These are phyloP conservation scores for Baorangia bicolor DNA, from an alignment of 768 basidiomycete genomes.

Conservation along the genomic window DNA sequence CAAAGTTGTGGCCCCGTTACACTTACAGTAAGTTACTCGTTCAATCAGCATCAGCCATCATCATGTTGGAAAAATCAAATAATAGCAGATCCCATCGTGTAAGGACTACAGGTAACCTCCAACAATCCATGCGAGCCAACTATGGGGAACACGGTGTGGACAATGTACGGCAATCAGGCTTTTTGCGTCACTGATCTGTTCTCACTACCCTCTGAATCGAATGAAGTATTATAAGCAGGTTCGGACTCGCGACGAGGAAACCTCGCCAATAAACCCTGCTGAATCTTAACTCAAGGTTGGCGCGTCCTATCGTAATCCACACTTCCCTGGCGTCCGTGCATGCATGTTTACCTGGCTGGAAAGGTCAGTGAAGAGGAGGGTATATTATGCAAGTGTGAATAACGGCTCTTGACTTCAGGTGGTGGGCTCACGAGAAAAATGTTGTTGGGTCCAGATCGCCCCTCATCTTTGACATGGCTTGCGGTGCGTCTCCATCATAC, in stretches of 20 bases:
- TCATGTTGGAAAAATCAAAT: slow-evolving; percentile 5
- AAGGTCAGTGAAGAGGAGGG: slow-evolving; percentile 33
- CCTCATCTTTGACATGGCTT: slow-evolving; percentile 31
- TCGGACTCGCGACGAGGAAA: not conserved
- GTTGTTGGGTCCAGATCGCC: slow-evolving; percentile 14
- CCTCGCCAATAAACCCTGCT: not conserved
- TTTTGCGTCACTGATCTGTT: not conserved
- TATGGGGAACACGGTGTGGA: slow-evolving; percentile 57
- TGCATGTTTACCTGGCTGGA: slow-evolving; percentile 55
- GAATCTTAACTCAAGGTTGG: slow-evolving; percentile 42
- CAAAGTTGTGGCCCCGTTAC: no score
- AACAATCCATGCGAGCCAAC: slow-evolving; percentile 50
- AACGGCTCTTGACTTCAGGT: slow-evolving; percentile 19
- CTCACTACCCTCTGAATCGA: slow-evolving; percentile 4
- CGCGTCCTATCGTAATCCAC: slow-evolving; percentile 70
- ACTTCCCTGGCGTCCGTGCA: slow-evolving; percentile 63
- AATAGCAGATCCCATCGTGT: slow-evolving; percentile 26
- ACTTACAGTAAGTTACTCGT: no score
- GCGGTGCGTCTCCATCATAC: slow-evolving; percentile 18
- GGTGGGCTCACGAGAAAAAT: slow-evolving; percentile 24
- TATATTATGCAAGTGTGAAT: not conserved
- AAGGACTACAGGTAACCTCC: slow-evolving; percentile 24
- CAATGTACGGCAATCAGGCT: slow-evolving; percentile 39
- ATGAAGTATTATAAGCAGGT: slow-evolving; percentile 32
- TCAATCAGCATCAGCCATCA: not conserved